Conservation (phyloP, 306 rosid genomes). For the Quercus berberidifolia region DNA sequence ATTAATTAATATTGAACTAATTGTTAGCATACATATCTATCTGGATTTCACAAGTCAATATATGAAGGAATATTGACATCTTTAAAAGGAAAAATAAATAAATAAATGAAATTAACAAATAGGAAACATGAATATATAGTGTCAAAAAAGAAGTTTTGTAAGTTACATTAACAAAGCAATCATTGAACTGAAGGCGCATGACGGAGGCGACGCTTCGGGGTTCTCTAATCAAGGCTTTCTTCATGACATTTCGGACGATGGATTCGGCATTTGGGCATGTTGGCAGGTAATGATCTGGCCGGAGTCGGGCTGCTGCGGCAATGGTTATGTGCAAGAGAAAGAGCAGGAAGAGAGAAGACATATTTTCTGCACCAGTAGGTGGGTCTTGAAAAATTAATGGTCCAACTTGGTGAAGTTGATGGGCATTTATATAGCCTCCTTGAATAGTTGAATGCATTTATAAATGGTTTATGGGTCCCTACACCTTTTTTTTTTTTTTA, state of each 20-base stretch:
- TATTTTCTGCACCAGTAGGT: background rate
- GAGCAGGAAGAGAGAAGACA: conserved; percentile 22
- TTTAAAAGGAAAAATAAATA: too few species aligned
- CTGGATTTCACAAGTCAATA: background rate
- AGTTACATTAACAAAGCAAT: conserved; percentile 76
- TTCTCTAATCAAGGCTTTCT: conserved; percentile 50
- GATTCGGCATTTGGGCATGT: conserved; percentile 63
- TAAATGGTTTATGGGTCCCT: background rate
- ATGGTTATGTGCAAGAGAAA: conserved; percentile 24
- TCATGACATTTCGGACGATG: conserved; percentile 60
- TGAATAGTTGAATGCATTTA: background rate
- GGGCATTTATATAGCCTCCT: background rate
- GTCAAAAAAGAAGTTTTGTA: too few species aligned
- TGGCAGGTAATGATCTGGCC: conserved; percentile 37
- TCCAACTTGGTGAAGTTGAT: background rate
- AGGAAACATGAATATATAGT: background rate
- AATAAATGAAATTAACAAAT: background rate
- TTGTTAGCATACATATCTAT: background rate
- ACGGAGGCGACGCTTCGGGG: conserved; percentile 84
- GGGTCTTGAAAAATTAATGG: background rate
- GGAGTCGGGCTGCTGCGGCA: conserved; percentile 38
- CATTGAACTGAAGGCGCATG: conserved; percentile 88
- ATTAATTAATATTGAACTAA: background rate
- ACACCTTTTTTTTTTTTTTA: too few species aligned
- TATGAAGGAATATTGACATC: background rate